These are phyloP conservation scores for Clavispora phyllophila DNA, from an alignment of 805 yeast species.

Conservation along the genomic window DNA sequence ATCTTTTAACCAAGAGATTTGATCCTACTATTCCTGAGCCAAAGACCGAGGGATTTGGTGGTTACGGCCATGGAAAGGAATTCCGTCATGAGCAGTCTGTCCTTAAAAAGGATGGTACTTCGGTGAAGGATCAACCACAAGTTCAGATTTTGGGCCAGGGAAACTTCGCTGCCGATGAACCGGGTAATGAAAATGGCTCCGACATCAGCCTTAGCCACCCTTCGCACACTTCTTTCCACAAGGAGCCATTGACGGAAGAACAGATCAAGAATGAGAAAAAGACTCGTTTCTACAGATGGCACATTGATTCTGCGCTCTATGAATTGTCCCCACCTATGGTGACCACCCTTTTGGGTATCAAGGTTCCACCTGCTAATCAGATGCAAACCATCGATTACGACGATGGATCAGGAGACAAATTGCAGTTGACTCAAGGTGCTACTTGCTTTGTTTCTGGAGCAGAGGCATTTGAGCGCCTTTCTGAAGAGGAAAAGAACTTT, in stretches of 20 bases:
- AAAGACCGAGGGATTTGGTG: conserved; percentile 37
- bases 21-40: conserved; percentile 60
- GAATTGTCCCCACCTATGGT: conserved; percentile 82
- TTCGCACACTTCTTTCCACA: conserved; percentile 77
- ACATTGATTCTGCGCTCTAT: conserved; percentile 84
- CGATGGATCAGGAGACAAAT: conserved; percentile 49
- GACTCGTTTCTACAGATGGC: conserved; percentile 91
- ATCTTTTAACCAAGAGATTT: conserved; percentile 66
- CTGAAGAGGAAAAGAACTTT: conserved; percentile 65
- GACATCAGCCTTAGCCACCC: conserved; percentile 71
- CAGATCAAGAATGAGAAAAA: conserved; percentile 54
- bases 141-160: conserved; percentile 91
- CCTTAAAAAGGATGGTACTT: conserved; percentile 71
- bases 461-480: conserved; percentile 61
- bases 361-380: conserved; percentile 66
- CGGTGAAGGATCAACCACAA: conserved; percentile 80
- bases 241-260: conserved; percentile 55
- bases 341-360: conserved; percentile 78
- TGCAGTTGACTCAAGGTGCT: conserved; percentile 75
- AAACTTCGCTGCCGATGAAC: conserved; percentile 46
- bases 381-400: conserved; percentile 59
- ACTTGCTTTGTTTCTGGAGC: conserved; percentile 88
- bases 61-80: conserved; percentile 83
- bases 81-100: conserved; percentile 51
- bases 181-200: conserved; percentile 59